Base-by-base conservation (phyloP, 345 rosid species). In the Erucastrum elatum region DNA sequence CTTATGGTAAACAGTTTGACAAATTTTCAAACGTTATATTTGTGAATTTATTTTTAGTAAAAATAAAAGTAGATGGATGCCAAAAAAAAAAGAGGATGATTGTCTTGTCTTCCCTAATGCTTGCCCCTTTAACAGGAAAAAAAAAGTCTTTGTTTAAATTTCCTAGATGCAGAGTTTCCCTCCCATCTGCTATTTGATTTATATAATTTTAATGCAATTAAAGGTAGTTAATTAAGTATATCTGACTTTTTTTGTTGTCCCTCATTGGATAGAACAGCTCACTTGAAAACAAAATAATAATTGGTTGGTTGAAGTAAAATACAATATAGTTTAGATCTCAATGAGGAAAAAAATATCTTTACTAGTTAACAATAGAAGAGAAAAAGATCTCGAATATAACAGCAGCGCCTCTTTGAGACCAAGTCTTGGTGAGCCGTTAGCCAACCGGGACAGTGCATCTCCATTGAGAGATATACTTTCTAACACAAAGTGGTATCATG, bases 381-480 rank as follows among this genome's bases (percentile, higher is more conserved):
- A 68, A 62, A 79, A 74, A 68, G 66, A 79, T 79, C 72, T 37
- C 49, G 35, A 79, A 68, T 25, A 27, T 46, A 79, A 79, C 82
- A 79, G 82, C 75, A 61, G 78, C 74, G 17, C 33, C 3, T 62
- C 49, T 68, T 68, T 69, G 70, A 4, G 70, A 79, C 77, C 82
- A 67, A 72, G 82, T 79, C 77, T 11, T 79, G 3, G 30, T 7
- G 8, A 64, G 75, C 70, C 51, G 74, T 67, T 74, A 15, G 69
- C 51, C 62, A 71, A 29, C 75, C 63, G 4, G 26, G 61, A 56
- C 30, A 27, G 44, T 71, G 59, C 70, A 21, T 31, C 12, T 68
- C 70, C 17, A 27, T 61, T 68, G 63, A 60, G 27, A 26, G 35
- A 60, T 31, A 26, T n/a, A 5, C 26, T 65, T 56, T 72, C 5